A percentile compares a stretch with the other conserved stretches of the same genome.
Conservation (phyloP, 768 basidiomycete genomes). For the Tulasnella sp. region DNA sequence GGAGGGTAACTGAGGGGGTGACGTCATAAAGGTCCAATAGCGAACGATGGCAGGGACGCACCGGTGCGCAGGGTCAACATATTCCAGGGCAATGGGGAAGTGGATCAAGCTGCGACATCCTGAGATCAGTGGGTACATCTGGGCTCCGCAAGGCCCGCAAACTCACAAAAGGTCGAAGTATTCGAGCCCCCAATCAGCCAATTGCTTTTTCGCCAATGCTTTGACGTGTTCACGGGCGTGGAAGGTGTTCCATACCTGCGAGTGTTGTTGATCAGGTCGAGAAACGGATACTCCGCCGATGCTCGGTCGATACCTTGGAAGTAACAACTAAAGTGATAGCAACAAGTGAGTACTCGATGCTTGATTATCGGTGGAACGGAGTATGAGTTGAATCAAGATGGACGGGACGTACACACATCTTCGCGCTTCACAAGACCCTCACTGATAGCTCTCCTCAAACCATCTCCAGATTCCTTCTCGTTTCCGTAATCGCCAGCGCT, state of each 20-base stretch:
- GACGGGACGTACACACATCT: constrained; percentile 54
- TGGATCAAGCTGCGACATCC: constrained; percentile 37
- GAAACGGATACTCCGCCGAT: too few relatives aligned
- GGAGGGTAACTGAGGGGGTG: constrained; percentile 49
- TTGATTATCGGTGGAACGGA: background rate
- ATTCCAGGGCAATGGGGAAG: constrained; percentile 72
- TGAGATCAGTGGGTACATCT: constrained; percentile 1
- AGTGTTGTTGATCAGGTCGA: too few relatives aligned
- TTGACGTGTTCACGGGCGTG: constrained; percentile 64
- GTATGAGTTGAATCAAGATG: too few relatives aligned
- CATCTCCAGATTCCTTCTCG: constrained; percentile 73
- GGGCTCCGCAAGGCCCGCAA: background rate
- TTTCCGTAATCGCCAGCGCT: constrained; percentile 83
- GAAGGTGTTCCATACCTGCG: constrained; percentile 78
- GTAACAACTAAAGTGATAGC: constrained; percentile 48
- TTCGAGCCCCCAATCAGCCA: constrained; percentile 70
- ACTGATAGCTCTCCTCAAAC: constrained; percentile 59
- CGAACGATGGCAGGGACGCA: background rate
- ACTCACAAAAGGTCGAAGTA: constrained; percentile 30
- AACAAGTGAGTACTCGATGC: background rate
- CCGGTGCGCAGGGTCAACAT: constrained; percentile 60
- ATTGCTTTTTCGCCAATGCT: constrained; percentile 45
- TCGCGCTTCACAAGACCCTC: constrained; percentile 80
- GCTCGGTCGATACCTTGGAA: constrained; percentile 44
- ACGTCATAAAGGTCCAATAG: constrained; percentile 3